Conservation (phyloP, 768 basidiomycete genomes). For the Phaeotremella skinneri region DNA sequence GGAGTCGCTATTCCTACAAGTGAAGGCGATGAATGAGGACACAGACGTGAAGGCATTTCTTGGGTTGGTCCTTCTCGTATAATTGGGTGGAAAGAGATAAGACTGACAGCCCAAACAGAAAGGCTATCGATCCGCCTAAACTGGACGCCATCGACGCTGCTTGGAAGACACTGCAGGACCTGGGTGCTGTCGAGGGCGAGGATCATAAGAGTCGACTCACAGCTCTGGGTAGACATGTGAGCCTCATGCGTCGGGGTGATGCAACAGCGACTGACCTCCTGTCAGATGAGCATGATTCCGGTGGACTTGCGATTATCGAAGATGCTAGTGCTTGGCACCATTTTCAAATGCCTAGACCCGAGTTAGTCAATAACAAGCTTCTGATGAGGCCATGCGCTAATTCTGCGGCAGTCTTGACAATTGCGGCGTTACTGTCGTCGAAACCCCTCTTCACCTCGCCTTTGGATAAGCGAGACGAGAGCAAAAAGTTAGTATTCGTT, state of each 20-base stretch:
- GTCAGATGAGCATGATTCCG: constrained; percentile 70
- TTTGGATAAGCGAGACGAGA: constrained; percentile 78
- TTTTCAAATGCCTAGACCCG: constrained; percentile 80
- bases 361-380: constrained; percentile 13
- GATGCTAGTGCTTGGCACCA: constrained; percentile 82
- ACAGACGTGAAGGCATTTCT: constrained; percentile 69
- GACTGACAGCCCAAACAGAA: constrained; percentile 41
- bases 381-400: background rate
- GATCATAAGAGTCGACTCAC: constrained; percentile 60
- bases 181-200: constrained; percentile 71
- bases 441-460: constrained; percentile 83
- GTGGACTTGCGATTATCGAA: constrained; percentile 84
- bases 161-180: constrained; percentile 66
- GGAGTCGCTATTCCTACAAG: constrained; percentile 74
- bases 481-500: constrained; percentile 59
- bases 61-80: constrained; percentile 10
- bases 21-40: constrained; percentile 73
- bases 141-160: constrained; percentile 72
- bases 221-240: constrained; percentile 77
- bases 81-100: background rate
- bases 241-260: constrained; percentile 12
- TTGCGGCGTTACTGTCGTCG: constrained; percentile 77
- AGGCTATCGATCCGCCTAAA: constrained; percentile 81
- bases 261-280: constrained; percentile 1
- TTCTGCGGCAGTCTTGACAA: constrained; percentile 60